Conservation (phyloP, 495 filamentous ascomycete species). For the Peziza echinospora region DNA sequence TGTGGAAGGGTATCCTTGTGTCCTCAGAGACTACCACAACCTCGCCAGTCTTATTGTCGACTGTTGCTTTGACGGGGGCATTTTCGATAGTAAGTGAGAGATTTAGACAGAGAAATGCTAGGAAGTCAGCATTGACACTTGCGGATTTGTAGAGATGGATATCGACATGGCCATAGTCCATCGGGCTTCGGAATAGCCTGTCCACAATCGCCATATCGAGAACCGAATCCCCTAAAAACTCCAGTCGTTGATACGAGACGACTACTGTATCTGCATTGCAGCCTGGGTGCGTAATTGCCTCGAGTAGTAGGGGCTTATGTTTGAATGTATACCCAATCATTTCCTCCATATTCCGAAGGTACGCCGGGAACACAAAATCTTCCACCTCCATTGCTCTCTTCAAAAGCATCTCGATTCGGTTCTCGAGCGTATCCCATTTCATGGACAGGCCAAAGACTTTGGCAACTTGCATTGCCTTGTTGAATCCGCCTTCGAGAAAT, state of each 20-base stretch:
- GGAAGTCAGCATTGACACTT: slow-evolving; percentile 61
- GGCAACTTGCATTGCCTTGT: slow-evolving; percentile 43
- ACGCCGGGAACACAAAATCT: slow-evolving; percentile 4
- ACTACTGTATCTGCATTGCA: slow-evolving; percentile 29
- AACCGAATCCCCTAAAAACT: slow-evolving; percentile 76
- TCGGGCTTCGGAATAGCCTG: slow-evolving; percentile 25
- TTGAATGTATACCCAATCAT: slow-evolving; percentile 51
- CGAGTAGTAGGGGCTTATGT: slow-evolving; percentile 47
- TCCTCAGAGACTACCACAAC: slow-evolving; percentile 2
- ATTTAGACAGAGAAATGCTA: slow-evolving; percentile 61
- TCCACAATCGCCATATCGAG: slow-evolving; percentile 57
- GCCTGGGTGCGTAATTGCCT: slow-evolving; percentile 72
- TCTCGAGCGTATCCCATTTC: slow-evolving; percentile 28
- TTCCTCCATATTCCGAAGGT: slow-evolving; percentile 28
- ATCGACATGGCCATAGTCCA: slow-evolving; percentile 32
- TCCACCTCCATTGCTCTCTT: neutral
- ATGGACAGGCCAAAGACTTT: slow-evolving; percentile 42
- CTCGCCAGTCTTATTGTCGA: slow-evolving; percentile 10
- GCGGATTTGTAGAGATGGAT: slow-evolving; percentile 62
- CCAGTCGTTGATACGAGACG: slow-evolving; percentile 66
- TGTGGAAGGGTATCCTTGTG: slow-evolving; percentile 31
- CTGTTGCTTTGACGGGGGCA: slow-evolving; percentile 5
- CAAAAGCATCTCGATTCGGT: slow-evolving; percentile 16
- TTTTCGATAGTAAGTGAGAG: slow-evolving; percentile 3
- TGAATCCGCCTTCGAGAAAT: slow-evolving; percentile 45